phyloP scores from a whole-genome alignment of 805 yeast genomes.

The Suhomyces vadensis region DNA sequence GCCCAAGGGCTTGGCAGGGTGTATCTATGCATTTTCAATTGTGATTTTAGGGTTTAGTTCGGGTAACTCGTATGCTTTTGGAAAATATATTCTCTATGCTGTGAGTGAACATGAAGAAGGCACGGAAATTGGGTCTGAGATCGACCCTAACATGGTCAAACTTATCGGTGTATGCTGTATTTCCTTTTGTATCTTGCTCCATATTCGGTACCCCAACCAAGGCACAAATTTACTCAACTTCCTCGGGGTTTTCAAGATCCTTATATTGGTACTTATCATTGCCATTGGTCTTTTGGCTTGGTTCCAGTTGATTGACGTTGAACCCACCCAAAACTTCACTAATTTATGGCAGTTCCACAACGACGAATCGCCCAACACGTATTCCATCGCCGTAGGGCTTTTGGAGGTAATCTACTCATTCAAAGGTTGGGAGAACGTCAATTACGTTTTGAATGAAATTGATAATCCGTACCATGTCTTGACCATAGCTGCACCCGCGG shows the following conservation, averaged over 20 bases:
- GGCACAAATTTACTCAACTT: slow-evolving; percentile 55
- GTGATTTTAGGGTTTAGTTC: slow-evolving; percentile 63
- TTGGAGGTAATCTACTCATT: slow-evolving; percentile 62
- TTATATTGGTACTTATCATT: slow-evolving; percentile 51
- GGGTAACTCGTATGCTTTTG: slow-evolving; percentile 66
- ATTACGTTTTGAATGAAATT: slow-evolving; percentile 60
- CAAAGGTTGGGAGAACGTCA: slow-evolving; percentile 72
- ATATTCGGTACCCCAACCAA: slow-evolving; percentile 47
- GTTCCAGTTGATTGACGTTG: slow-evolving; percentile 27
- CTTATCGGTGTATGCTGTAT: slow-evolving; percentile 51
- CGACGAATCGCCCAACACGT: slow-evolving; percentile 33
- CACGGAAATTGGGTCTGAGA: slow-evolving; percentile 18
- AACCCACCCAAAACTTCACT: slow-evolving; percentile 26
- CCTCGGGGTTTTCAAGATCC: slow-evolving; percentile 55
- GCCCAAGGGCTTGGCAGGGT: slow-evolving; percentile 38
- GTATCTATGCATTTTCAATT: slow-evolving; percentile 49
- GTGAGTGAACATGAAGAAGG: slow-evolving; percentile 26
- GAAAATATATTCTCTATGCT: slow-evolving; percentile 52
- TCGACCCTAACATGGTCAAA: slow-evolving; percentile 33
- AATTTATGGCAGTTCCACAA: slow-evolving; percentile 33
- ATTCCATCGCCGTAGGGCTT: slow-evolving; percentile 56
- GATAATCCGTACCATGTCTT: slow-evolving; percentile 56
- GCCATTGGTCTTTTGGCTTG: slow-evolving; percentile 46
- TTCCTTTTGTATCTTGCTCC: slow-evolving; percentile 48
- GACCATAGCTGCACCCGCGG: slow-evolving; percentile 60